phyloP scores from a whole-genome alignment of 805 yeast genomes.

The Metschnikowia orientalis region DNA sequence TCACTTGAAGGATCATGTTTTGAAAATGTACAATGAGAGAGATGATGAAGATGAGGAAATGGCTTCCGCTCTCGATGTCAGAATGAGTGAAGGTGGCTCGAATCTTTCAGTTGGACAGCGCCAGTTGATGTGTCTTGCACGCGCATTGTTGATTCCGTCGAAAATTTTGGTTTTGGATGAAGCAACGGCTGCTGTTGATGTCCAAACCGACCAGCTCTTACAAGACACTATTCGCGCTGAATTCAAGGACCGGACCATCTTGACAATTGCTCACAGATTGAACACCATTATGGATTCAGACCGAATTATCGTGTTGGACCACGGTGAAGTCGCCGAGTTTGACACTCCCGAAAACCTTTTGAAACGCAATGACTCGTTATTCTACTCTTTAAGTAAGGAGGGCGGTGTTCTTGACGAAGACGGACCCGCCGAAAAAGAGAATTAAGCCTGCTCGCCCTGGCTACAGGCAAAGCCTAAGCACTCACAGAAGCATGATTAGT shows the following conservation, averaged over 20 bases:
- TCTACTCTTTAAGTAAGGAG: slow-evolving; percentile 75
- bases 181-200: slow-evolving; percentile 88
- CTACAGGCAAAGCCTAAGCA: background rate
- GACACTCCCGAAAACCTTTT: slow-evolving; percentile 68
- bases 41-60: slow-evolving; percentile 22
- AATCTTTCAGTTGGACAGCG: slow-evolving; percentile 51
- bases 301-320: slow-evolving; percentile 67
- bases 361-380: slow-evolving; percentile 60
- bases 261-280: slow-evolving; percentile 81
- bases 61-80: slow-evolving; percentile 30
- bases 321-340: slow-evolving; percentile 72
- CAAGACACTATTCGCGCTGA: slow-evolving; percentile 76
- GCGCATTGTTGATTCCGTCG: slow-evolving; percentile 64
- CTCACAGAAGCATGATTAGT: no score
- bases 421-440: slow-evolving; percentile 3
- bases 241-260: slow-evolving; percentile 70
- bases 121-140: slow-evolving; percentile 68
- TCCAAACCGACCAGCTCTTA: slow-evolving; percentile 71
- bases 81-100: slow-evolving; percentile 42
- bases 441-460: background rate
- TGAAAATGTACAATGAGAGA: slow-evolving; percentile 32
- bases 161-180: slow-evolving; percentile 69
- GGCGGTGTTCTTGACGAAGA: slow-evolving; percentile 56
- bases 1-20: slow-evolving; percentile 39
- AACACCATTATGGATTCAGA: slow-evolving; percentile 82